Evolutionary conservation across 192 early-diverging fungal genomes (phyloP), one percentile per base, ranked within the genome.

Genomic region (Gryganskiella cystojenkinii): DNA sequence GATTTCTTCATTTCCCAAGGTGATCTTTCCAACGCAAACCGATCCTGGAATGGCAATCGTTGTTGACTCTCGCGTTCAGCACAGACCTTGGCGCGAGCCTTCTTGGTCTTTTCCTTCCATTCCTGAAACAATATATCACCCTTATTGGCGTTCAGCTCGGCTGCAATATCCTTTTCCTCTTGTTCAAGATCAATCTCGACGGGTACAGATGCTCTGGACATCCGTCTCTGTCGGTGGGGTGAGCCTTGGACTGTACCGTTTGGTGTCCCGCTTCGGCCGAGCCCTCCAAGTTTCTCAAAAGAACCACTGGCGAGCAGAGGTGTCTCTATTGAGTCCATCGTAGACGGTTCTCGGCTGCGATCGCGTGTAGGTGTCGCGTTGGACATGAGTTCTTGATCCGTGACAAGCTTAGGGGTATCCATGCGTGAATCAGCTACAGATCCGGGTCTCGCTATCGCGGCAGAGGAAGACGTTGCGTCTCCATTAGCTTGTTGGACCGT

Each of bases 1-100:
- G 85, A 90, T 27, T 83, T 79, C 25, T 80, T 80, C 91, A 92
- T 93, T 20, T 86, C 87, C n/a, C 82, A 70, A 4, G 84, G 69
- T 1, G 85, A 89, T 55, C 92, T 81, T 31, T 63, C 63, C 5
- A 88, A 31, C n/a, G 84, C 86, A 4, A 79, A 57, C 17, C 85
- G 82, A 5, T 92, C 90, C 33, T 78, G 75, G 59, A 94, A 87
- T n/a, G 79, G 84, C 15, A 81, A 51, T 20, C 80, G 70, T 28
- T 68, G 70, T 43, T 89, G 84, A 33, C 74, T 79, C 47, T 84
- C 81, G 13, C 71, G 57, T 7, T 70, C 61, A 10, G 65, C 61
- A 8, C 79, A 83, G 6, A 83, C 34, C 58, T 83, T 84, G 30
- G 83, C 80, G 47, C 87, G 62, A 20, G 81, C 80, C 47, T 81